Percentiles rank a stretch among this genome's conserved stretches.
Evolutionary conservation across 2,329 filamentous ascomycete species (phyloP).

Genomic region (Hypoxylon sp.): DNA sequence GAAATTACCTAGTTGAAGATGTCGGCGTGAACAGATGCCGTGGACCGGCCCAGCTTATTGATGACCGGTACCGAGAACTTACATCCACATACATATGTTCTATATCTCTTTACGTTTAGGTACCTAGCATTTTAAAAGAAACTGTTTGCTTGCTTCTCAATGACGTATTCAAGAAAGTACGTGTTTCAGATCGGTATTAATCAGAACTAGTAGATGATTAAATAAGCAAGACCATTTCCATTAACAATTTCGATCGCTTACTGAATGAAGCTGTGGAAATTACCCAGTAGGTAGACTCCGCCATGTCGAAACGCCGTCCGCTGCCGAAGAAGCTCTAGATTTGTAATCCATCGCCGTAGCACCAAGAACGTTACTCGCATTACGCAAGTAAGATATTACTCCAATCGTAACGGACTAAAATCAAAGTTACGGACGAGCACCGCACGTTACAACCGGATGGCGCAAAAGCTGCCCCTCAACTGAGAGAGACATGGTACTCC

Average conservation of each 20-base stretch:
- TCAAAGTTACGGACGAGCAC: constrained; percentile 16
- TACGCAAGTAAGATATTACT: constrained; percentile 18
- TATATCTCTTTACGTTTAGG: no score
- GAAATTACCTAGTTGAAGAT: background rate
- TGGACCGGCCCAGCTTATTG: background rate
- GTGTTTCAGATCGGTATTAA: constrained; percentile 4
- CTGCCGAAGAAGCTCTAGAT: constrained; percentile 9
- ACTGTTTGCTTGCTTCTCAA: background rate
- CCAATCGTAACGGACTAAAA: constrained; percentile 32
- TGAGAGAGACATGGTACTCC: constrained; percentile 16
- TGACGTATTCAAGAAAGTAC: background rate
- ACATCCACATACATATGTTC: constrained; percentile 1
- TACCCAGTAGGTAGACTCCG: constrained; percentile 1
- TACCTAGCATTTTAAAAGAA: background rate
- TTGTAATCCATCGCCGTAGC: constrained; percentile 29
- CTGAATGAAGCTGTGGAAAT: constrained; percentile 5
- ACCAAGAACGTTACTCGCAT: constrained; percentile 18
- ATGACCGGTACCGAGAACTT: constrained; percentile 6
- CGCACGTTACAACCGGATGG: constrained; percentile 26
- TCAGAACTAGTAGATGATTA: constrained; percentile 1
- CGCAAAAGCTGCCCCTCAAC: constrained; percentile 36
- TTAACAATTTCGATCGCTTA: constrained; percentile 10
- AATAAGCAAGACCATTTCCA: background rate
- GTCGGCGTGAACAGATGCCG: constrained; percentile 17
- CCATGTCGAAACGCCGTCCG: constrained; percentile 7